Evolutionary conservation across 176 grass and related monocot species (phyloP).

Genomic region (Aechmea fasciata): DNA sequence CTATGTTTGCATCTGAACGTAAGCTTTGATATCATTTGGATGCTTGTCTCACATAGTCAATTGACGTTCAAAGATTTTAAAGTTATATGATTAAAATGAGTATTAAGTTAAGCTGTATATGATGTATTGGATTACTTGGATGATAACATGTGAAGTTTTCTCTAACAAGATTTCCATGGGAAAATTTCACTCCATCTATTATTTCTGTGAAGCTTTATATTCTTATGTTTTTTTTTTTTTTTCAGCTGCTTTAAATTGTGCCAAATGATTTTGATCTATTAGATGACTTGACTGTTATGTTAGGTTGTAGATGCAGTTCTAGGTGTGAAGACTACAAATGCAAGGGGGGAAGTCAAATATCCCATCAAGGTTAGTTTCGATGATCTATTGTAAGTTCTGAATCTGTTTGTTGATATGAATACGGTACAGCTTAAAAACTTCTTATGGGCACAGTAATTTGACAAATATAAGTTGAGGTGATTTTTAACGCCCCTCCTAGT

Average conservation of each 20-base stretch:
- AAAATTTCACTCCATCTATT: too few species aligned
- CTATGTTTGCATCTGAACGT: too few species aligned
- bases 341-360: constrained; percentile 78
- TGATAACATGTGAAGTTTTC: too few species aligned
- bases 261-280: neutral
- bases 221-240: neutral
- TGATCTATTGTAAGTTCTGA: neutral
- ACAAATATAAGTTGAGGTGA: neutral
- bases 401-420: neutral
- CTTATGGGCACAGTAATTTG: neutral
- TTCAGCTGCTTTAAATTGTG: neutral
- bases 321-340: constrained; percentile 80
- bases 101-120: too few species aligned
- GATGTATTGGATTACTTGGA: too few species aligned
- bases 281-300: constrained; percentile 9
- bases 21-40: too few species aligned
- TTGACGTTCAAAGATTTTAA: too few species aligned
- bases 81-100: too few species aligned
- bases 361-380: constrained; percentile 67
- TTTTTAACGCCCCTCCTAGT: too few species aligned
- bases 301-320: constrained; percentile 96
- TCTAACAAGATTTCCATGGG: too few species aligned
- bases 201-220: too few species aligned
- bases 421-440: neutral
- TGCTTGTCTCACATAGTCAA: too few species aligned